phyloP scores from a whole-genome alignment of 2,329 filamentous ascomycete species.

The Pestalotiopsis sp. region DNA sequence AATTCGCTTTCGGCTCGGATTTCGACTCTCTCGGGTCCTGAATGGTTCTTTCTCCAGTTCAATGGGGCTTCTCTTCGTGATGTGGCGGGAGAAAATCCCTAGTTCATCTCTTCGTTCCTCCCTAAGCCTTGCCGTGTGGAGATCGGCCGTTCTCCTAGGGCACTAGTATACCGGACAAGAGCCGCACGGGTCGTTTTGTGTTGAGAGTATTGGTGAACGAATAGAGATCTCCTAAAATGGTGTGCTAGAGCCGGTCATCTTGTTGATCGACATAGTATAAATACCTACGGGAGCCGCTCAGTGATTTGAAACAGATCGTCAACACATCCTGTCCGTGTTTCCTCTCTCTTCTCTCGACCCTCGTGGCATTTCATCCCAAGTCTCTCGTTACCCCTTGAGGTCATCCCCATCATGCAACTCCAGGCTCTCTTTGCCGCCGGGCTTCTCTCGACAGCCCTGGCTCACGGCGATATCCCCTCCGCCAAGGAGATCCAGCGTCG shows the following conservation, averaged over 20 bases:
- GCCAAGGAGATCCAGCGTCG: conserved; percentile 13
- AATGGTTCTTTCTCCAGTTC: background rate
- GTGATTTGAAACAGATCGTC: background rate
- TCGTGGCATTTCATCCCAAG: background rate
- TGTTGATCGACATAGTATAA: background rate
- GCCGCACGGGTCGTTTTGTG: background rate
- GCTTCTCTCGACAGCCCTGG: background rate
- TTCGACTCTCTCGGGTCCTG: background rate
- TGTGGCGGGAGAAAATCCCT: background rate
- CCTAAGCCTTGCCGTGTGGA: background rate
- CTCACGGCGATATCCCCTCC: background rate
- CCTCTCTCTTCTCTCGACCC: background rate
- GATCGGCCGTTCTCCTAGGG: background rate
- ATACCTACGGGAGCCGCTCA: background rate
- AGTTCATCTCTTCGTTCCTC: background rate
- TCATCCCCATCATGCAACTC: background rate
- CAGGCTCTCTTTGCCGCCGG: background rate
- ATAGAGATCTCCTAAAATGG: background rate
- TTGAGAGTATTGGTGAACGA: background rate
- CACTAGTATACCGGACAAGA: background rate
- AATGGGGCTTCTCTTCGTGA: background rate
- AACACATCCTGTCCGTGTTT: background rate
- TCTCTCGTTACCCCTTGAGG: background rate
- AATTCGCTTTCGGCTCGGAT: background rate
- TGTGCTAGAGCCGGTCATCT: background rate